A percentile compares a stretch with the other conserved stretches of the same genome.
Evolutionary conservation across 1,284 basidiomycete genomes (phyloP).

Genomic region (Cutaneotrichosporon cavernicola): DNA sequence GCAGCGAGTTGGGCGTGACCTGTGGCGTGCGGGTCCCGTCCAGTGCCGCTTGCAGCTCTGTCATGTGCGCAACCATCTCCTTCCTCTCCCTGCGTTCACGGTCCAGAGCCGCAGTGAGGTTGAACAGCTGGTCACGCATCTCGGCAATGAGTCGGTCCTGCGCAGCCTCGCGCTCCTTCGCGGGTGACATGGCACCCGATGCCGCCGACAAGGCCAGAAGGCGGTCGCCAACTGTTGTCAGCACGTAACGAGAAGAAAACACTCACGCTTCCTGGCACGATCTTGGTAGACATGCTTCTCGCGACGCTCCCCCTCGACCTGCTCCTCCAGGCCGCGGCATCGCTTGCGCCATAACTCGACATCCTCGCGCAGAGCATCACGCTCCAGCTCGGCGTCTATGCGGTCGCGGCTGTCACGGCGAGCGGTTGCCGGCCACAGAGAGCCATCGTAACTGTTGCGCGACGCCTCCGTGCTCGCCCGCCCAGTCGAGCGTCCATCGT

Average conservation of each 20-base stretch:
- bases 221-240: slow-evolving; percentile 33
- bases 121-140: slow-evolving; percentile 46
- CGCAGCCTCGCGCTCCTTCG: slow-evolving; percentile 21
- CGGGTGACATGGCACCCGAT: slow-evolving; percentile 9
- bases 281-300: slow-evolving; percentile 38
- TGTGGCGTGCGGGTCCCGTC: slow-evolving; percentile 18
- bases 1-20: slow-evolving; percentile 19
- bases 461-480: slow-evolving; percentile 24
- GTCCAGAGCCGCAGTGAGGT: slow-evolving; percentile 37
- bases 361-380: slow-evolving; percentile 46
- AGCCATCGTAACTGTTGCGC: slow-evolving; percentile 26
- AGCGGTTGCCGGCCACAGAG: neutral
- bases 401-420: slow-evolving; percentile 25
- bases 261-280: slow-evolving; percentile 46
- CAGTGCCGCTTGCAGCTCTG: slow-evolving; percentile 26
- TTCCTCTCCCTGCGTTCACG: slow-evolving; percentile 39
- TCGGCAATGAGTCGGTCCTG: slow-evolving; percentile 38
- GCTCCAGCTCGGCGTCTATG: slow-evolving; percentile 47
- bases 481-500: slow-evolving; percentile 11
- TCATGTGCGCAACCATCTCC: slow-evolving; percentile 23
- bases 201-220: slow-evolving; percentile 35
- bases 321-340: slow-evolving; percentile 40
- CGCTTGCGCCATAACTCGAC: slow-evolving; percentile 45
- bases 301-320: slow-evolving; percentile 39
- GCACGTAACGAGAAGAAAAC: neutral